Evolutionary conservation across 1,284 basidiomycete genomes (phyloP), one percentile per base, ranked within the genome.

Genomic region (Trichosporon ovoides): DNA sequence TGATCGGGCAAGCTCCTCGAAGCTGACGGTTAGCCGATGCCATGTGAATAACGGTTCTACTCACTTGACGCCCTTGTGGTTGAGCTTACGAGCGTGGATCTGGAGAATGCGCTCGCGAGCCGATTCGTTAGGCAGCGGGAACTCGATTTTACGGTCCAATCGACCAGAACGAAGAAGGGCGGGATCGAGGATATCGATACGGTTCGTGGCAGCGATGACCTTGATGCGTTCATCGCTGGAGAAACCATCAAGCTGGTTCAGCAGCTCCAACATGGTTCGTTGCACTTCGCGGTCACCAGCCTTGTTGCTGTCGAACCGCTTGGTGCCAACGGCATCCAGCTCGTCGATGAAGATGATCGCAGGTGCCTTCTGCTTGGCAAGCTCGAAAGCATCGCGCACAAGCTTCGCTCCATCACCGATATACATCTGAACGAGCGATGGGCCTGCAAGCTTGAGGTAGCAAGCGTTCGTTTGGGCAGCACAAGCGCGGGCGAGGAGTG

Each of bases 331-430:
- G 40, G 95, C 95, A 72, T 98, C 95, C 63, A 98, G 87, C 77
- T 98, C 95, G 76, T 98, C 95, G 75, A 98, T 98, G 77, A 98
- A 98, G 55, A 98, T 92, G 68, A 98, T 98, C 16, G 93, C 94
- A 4, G 95, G 95, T 4, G 94, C 91, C 73, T 98, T 93, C 73
- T 98, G 92, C 77, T 97, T 94, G n/a, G 96, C 95, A 16, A 97
- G 87, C 63, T 93, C 86, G 83, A 98, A 98, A 34, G 97, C 82
- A 70, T 98, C 95, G 60, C 96, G 87, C 19, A 98, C 96, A 46
- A 98, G 86, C 79, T 98, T 98, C 56, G 95, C 94, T 37, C 96
- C 87, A 72, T 88, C 87, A 74, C 87, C 87, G 67, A 89, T 88
- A 76, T 87, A 89, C 87, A 89, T 89, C 77, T 81, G 65, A 28